phyloP scores from a whole-genome alignment of 805 yeast species.

The Hyphopichia homilentoma region DNA sequence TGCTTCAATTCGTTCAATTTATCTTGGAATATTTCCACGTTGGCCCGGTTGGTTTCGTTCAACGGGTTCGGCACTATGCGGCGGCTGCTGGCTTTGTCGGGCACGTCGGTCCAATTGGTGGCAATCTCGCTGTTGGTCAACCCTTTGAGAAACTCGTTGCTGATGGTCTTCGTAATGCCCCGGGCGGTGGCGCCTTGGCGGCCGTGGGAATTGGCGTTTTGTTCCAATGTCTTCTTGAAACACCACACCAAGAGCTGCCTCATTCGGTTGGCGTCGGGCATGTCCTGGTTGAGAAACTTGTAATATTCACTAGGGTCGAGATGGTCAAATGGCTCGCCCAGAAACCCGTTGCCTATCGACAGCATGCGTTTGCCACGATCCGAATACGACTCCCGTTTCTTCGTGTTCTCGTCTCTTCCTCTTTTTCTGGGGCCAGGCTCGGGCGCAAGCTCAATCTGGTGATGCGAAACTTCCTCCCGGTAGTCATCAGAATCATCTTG shows the following conservation, averaged over 20 bases:
- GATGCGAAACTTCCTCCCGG: constrained; percentile 1
- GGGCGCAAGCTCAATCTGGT: constrained; percentile 1
- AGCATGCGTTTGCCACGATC: constrained; percentile 70
- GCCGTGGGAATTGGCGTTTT: constrained; percentile 12
- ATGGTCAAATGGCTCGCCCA: constrained; percentile 62
- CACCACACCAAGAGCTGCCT: constrained; percentile 70
- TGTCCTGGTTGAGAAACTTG: constrained; percentile 55
- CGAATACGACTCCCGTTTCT: constrained; percentile 49
- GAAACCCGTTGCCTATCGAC: constrained; percentile 70
- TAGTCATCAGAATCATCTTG: constrained; percentile 1
- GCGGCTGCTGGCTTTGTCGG: constrained; percentile 17
- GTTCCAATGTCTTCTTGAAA: constrained; percentile 44
- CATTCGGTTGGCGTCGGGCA: constrained; percentile 74
- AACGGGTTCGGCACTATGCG: constrained; percentile 53
- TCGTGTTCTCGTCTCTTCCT: constrained; percentile 3
- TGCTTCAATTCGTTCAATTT: constrained; percentile 40
- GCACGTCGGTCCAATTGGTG: constrained; percentile 64
- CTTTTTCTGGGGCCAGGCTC: neutral
- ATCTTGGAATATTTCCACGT: constrained; percentile 42
- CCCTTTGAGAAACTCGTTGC: constrained; percentile 59
- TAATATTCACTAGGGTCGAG: constrained; percentile 53
- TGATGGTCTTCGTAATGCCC: constrained; percentile 55
- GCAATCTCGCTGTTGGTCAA: constrained; percentile 55
- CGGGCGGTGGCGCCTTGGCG: constrained; percentile 16
- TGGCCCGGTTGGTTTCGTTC: constrained; percentile 49